Conservation (phyloP, 2,329 filamentous ascomycete genomes). For the Paecilomyces sp. region DNA sequence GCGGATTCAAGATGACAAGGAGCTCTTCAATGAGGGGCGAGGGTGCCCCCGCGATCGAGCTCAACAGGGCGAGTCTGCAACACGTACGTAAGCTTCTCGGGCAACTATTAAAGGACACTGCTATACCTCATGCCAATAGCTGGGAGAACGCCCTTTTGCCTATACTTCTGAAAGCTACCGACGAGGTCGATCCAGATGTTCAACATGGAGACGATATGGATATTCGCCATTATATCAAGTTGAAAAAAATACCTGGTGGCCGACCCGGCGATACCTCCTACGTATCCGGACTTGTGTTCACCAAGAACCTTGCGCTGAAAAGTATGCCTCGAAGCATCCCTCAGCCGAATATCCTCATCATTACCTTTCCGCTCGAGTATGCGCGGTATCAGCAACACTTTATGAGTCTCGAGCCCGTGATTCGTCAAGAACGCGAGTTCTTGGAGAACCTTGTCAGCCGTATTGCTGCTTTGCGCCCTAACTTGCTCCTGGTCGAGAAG, state of each 20-base stretch:
- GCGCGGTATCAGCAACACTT: conserved; percentile 89
- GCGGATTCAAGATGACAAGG: conserved; percentile 53
- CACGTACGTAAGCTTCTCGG: conserved; percentile 80
- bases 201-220: conserved; percentile 91
- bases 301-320: conserved; percentile 92
- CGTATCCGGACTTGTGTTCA: conserved; percentile 92
- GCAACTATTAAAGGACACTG: conserved; percentile 72
- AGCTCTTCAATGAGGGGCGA: conserved; percentile 76
- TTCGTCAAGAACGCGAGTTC: conserved; percentile 93
- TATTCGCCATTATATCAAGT: conserved; percentile 91
- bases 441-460: conserved; percentile 84
- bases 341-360: conserved; percentile 80
- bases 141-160: conserved; percentile 91
- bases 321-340: conserved; percentile 85
- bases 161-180: conserved; percentile 81
- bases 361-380: conserved; percentile 94
- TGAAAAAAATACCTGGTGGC: conserved; percentile 92
- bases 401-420: conserved; percentile 95
- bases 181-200: conserved; percentile 91
- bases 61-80: conserved; percentile 79
- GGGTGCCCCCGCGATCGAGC: conserved; percentile 67
- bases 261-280: conserved; percentile 90
- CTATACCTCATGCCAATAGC: conserved; percentile 62
- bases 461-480: conserved; percentile 77
- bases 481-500: conserved; percentile 84